Base-by-base conservation (phyloP, 2,329 filamentous ascomycete species). In the Westerdykella sp. region DNA sequence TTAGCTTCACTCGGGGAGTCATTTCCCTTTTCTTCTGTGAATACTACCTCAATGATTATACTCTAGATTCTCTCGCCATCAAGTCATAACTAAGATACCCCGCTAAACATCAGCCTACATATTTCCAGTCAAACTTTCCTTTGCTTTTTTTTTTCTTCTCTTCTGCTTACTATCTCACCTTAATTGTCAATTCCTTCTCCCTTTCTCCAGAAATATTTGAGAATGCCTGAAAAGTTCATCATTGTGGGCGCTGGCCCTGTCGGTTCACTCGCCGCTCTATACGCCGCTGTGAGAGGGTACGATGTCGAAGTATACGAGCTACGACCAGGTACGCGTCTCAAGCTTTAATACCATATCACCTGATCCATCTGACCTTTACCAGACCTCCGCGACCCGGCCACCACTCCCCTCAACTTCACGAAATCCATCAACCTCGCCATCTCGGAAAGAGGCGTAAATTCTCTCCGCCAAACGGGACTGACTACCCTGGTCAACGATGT, bases 341-440 rank as follows among this genome's bases (percentile, higher is more conserved):
- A 31, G 39, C n/a, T 12, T 30, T n/a, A 39, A 10, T 34, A 31
- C 22, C 35, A 18, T 5, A 32, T 40, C 16, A 13, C 13, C 14
- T 16, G 38, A 11, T 12, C 15, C n/a, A 40, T 28, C n/a, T 40
- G 18, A 25, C n/a, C 32, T 5, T 14, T 13, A 14, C 10, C 32
- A 97, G 93, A 98, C 71, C 81, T 97, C 39, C 83, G 93, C 34
- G 83, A 94, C 63, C 83, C 85, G 2, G 78, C 80, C 2, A 95
- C 87, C 1, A 81, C 83, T 23, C 90, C 91, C 3, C 75, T 97
- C 48, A 96, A 96, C 68, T 96, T 96, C 63, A 95, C 90, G 47
- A 95, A 89, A 66, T 97, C 93, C n/a, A 98, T 98, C 73, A 98
- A 98, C 62, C 72, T 98, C 43, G 91, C 93, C 16, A 75, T 98